Percentiles rank a stretch among this genome's conserved stretches.
Conservation (phyloP, 1,284 basidiomycete genomes). For the Apiotrichum sp. region DNA sequence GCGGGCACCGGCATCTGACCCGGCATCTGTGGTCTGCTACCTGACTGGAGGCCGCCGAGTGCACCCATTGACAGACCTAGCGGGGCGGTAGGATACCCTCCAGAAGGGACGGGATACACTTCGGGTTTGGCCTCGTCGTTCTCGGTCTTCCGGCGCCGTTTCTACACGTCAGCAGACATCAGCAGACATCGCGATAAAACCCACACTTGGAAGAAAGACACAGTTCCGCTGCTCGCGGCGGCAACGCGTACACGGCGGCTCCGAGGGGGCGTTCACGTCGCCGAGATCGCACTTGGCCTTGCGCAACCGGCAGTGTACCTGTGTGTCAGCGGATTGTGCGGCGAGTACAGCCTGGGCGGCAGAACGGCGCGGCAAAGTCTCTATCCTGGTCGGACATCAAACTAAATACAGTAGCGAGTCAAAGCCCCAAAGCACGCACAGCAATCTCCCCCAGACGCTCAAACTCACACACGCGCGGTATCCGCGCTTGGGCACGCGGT, state of each 20-base stretch:
- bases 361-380: neutral
- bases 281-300: slow-evolving; percentile 50
- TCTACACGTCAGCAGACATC: slow-evolving; percentile 16
- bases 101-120: slow-evolving; percentile 12
- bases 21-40: slow-evolving; percentile 14
- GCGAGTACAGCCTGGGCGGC: neutral
- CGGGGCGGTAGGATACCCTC: neutral
- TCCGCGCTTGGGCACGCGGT: slow-evolving; percentile 33
- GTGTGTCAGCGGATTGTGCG: neutral
- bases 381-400: neutral
- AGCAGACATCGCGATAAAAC: slow-evolving; percentile 16
- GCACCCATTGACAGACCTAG: neutral
- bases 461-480: slow-evolving; percentile 40
- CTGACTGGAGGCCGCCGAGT: neutral
- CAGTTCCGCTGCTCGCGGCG: slow-evolving; percentile 48
- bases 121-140: slow-evolving; percentile 18
- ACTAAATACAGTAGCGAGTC: neutral
- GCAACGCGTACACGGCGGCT: slow-evolving; percentile 49
- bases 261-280: slow-evolving; percentile 47
- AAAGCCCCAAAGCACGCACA: neutral
- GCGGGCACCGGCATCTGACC: slow-evolving; percentile 4
- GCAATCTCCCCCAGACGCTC: no score
- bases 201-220: slow-evolving; percentile 45
- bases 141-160: slow-evolving; percentile 32
- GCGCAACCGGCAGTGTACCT: slow-evolving; percentile 45